Evolutionary conservation across 2,329 filamentous ascomycete genomes (phyloP), one percentile per base, ranked within the genome.

Genomic region (Penicillium sp.): DNA sequence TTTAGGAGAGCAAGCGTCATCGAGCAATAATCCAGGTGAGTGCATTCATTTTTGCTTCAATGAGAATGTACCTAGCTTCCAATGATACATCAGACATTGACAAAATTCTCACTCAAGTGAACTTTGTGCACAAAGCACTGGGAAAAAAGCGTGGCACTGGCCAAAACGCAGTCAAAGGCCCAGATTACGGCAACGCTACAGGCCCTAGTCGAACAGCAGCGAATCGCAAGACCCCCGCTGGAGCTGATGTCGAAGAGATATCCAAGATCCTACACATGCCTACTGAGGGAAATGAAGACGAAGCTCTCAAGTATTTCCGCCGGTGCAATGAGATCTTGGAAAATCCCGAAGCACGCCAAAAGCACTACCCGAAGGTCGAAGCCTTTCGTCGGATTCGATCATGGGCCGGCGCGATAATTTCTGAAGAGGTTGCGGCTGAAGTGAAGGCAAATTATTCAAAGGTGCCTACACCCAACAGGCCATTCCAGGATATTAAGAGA

Each of bases 391-490:
- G 52, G 18, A 36, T 60, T 6, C 37, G 60, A 43, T 33, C 52
- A 9, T 58, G 58, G 60, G 54, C 57, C 31, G 58, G 60, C 7
- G 43, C 37, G 50, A 22, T 49, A 14, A 36, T 56, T 14, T 50
- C 58, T 6, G 40, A 16, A 35, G 41, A 22, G 6, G 37, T 60
- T 14, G 49, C 33, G 27, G 11, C 22, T 11, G 11, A 52, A 49
- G 41, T 55, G 31, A 13, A 37, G 16, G 16, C 10, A 13, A 16
- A 22, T 3, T 31, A 19, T 50, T 24, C 49, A 37, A 44, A 33
- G 27, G 39, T 46, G 36, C 41, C 41, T 6, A 52, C 22, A 14
- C 11, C 37, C 4, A 41, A 27, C 10, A 52, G 50, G 31, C 37
- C 50, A 14, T 52, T 52, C 19, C 18, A 16, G 16, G 43, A 40